Conservation (phyloP, 1,284 basidiomycete species). For the Ganoderma leucocontextum region DNA sequence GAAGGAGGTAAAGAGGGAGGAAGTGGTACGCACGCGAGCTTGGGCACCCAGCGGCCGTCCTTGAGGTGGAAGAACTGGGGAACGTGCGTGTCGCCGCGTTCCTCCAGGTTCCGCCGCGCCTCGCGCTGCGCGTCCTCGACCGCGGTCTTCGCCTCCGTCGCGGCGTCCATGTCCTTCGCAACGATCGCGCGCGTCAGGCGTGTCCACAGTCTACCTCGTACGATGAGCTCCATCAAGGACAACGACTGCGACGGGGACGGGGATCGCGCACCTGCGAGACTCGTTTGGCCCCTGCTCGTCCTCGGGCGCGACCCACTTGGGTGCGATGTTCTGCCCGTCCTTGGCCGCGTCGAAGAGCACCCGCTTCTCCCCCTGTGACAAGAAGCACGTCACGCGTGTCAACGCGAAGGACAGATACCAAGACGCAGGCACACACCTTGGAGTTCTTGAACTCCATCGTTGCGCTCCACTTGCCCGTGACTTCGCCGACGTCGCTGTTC, state of each 20-base stretch:
- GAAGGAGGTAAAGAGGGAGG: conserved; percentile 3
- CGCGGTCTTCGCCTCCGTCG: conserved; percentile 88
- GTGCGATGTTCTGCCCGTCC: conserved; percentile 75
- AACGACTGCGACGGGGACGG: neutral
- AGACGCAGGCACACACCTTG: conserved; percentile 54
- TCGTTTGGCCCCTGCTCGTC: conserved; percentile 92
- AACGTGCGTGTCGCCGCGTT: conserved; percentile 69
- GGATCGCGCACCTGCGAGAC: conserved; percentile 65
- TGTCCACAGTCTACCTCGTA: conserved; percentile 66
- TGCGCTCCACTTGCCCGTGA: conserved; percentile 92
- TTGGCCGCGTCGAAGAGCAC: conserved; percentile 87
- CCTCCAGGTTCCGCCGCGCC: conserved; percentile 79
- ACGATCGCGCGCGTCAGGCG: conserved; percentile 90
- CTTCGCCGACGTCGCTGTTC: conserved; percentile 82
- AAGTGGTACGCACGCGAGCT: conserved; percentile 63
- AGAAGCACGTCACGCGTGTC: neutral
- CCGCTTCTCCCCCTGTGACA: conserved; percentile 74
- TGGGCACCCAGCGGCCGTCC: conserved; percentile 84
- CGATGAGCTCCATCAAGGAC: conserved; percentile 3
- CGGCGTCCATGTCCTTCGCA: conserved; percentile 91
- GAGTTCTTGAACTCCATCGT: conserved; percentile 86
- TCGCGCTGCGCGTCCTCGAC: conserved; percentile 96
- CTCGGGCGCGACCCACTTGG: conserved; percentile 88
- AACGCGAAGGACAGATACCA: neutral
- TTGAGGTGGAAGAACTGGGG: conserved; percentile 84